Percentiles rank a stretch among this genome's conserved stretches.
phyloP scores from a whole-genome alignment of 2,329 filamentous ascomycete species.

The Paecilomyces sp. region DNA sequence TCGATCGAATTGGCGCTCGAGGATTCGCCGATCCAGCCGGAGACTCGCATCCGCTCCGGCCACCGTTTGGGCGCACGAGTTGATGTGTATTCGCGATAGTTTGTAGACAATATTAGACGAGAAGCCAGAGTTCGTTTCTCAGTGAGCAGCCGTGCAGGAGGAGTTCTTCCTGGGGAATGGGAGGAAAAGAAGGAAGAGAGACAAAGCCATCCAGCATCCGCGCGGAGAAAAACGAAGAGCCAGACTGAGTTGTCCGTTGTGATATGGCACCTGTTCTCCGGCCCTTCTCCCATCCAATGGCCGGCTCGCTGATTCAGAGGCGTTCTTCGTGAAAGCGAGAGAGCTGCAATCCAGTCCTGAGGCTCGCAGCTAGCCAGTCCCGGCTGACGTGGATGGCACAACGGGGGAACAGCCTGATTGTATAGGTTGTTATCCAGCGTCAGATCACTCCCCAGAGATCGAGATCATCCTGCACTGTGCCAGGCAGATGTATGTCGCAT shows the following conservation, averaged over 20 bases:
- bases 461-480: neutral
- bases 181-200: neutral
- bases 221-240: neutral
- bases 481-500: neutral
- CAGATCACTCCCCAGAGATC: neutral
- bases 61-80: neutral
- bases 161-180: no score
- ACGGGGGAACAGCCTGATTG: neutral
- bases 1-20: conserved; percentile 13
- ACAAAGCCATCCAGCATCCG: neutral
- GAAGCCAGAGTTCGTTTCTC: no score
- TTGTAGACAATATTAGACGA: no score
- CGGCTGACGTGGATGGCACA: neutral
- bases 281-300: neutral
- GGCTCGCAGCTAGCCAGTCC: neutral
- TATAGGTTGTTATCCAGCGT: neutral
- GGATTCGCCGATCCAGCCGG: conserved; percentile 13
- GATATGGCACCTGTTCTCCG: neutral
- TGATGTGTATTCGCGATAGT: no score
- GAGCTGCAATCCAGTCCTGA: neutral
- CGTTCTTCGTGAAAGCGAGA: neutral
- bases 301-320: neutral
- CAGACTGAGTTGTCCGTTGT: neutral
- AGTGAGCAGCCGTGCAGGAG: no score
- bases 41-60: neutral